phyloP scores from a whole-genome alignment of 169 alveolate genomes.

The Plasmodium chabaudi region DNA sequence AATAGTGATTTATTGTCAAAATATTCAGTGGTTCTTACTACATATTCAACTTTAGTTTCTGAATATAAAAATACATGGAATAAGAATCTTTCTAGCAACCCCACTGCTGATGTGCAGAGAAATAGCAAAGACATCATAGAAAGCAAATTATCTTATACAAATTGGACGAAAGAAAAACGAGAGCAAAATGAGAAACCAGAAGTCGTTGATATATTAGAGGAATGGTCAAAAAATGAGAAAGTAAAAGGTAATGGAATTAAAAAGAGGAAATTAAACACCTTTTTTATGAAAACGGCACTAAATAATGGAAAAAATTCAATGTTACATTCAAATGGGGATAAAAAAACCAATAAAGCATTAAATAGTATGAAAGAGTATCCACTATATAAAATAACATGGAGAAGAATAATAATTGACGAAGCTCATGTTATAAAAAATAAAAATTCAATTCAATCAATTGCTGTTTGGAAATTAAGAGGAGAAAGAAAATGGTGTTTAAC shows the following conservation, averaged over 20 bases:
- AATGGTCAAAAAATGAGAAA: background rate
- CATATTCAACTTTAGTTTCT: constrained; percentile 87
- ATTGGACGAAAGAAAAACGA: background rate
- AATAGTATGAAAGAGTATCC: constrained; percentile 52
- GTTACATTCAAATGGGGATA: background rate
- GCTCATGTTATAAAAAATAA: constrained; percentile 93
- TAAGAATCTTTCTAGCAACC: constrained; percentile 4
- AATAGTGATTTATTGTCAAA: constrained; percentile 75
- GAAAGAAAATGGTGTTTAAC: constrained; percentile 92
- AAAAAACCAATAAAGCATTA: constrained; percentile 2
- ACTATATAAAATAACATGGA: constrained; percentile 85
- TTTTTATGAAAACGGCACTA: background rate
- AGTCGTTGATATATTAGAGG: background rate
- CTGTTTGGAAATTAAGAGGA: constrained; percentile 88
- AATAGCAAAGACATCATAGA: constrained; percentile 15
- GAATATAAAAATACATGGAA: constrained; percentile 78
- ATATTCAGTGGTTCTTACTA: constrained; percentile 86
- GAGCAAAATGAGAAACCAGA: background rate
- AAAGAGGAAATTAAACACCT: background rate
- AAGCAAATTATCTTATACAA: background rate
- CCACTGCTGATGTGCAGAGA: background rate
- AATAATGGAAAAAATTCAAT: background rate
- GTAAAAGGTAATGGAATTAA: background rate
- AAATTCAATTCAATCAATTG: constrained; percentile 84
- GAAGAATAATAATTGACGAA: constrained; percentile 92